Base-by-base conservation (phyloP, 2,329 filamentous ascomycete species). In the Xylariaceae sp. region DNA sequence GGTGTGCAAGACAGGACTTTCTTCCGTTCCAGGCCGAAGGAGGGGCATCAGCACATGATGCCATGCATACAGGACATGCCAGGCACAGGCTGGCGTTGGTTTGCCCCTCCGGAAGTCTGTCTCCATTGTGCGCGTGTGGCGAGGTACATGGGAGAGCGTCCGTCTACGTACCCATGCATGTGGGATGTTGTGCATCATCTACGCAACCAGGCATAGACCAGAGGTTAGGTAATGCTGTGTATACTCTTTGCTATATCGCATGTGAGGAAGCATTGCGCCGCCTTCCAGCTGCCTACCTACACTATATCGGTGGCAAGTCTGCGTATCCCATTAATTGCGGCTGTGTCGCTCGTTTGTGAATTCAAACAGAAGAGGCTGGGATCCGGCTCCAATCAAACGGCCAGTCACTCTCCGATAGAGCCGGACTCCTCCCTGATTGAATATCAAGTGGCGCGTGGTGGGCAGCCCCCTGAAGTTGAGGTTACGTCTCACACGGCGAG, bases 401-500 rank as follows among this genome's bases (percentile, higher is more conserved):
- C 42, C 49, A 30, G 34, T 22, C 41, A 40, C 45, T 41, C 30
- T 58, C 49, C 43, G 26, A 48, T 40, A 42, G 45, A 46, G 44
- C 45, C 44, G 46, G 40, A 47, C 15, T 29, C 37, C 26, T 21
- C 49, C 41, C 16, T 43, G 41, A 26, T 16, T 18, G 21, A 43
- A 43, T 36, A 9, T 37, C 26, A 7, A 54, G 55, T 49, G 36
- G 50, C 47, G 50, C 44, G 47, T 49, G 49, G 51, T 21, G 26
- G 32, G 32, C 9, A 13, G 32, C 13, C 32, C 32, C 13, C 13
- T 41, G 32, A 19, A 41, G 41, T 37, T 55, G 54, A 54, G 53
- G 41, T 61, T 58, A 55, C 55, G 45, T 63, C 58, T 60, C 63
- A 61, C 59, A 58, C 53, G 30, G 37, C 13, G 41, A 49, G 41